phyloP scores from a whole-genome alignment of 108 stramenopile genomes.

The Stephanodiscus minutulus region DNA sequence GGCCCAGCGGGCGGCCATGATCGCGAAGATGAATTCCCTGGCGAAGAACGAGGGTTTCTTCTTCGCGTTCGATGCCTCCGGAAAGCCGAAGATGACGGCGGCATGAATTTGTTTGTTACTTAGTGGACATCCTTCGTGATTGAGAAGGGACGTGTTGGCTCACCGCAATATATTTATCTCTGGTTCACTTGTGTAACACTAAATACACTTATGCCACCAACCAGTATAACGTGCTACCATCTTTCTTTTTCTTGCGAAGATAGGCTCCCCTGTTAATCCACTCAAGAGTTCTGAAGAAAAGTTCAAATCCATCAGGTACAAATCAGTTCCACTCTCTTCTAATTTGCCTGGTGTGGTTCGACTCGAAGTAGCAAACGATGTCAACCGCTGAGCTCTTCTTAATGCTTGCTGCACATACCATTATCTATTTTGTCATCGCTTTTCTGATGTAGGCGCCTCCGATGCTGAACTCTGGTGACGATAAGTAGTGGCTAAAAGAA shows the following conservation, averaged over 20 bases:
- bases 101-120: conserved; percentile 37
- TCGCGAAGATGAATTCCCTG: conserved; percentile 78
- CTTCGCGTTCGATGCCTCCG: conserved; percentile 72
- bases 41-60: conserved; percentile 78
- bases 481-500: no score
- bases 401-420: no score
- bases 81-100: conserved; percentile 73
- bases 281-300: no score
- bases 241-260: background rate
- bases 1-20: conserved; percentile 63
- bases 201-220: conserved; percentile 5
- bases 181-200: conserved; percentile 9
- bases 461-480: no score
- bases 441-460: no score
- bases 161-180: background rate
- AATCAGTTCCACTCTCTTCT: no score
- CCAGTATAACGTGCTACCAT: background rate
- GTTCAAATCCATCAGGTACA: no score
- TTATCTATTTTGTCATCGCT: no score
- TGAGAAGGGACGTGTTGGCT: background rate
- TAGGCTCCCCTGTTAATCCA: background rate
- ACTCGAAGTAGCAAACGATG: no score
- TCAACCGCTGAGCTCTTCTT: no score
- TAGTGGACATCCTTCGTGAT: background rate
- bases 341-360: no score